Percentiles rank a stretch among this genome's conserved stretches.
These are phyloP conservation scores for Umbelopsis sp. DNA, from an alignment of 192 early-diverging fungal species.

Conservation along the genomic window DNA sequence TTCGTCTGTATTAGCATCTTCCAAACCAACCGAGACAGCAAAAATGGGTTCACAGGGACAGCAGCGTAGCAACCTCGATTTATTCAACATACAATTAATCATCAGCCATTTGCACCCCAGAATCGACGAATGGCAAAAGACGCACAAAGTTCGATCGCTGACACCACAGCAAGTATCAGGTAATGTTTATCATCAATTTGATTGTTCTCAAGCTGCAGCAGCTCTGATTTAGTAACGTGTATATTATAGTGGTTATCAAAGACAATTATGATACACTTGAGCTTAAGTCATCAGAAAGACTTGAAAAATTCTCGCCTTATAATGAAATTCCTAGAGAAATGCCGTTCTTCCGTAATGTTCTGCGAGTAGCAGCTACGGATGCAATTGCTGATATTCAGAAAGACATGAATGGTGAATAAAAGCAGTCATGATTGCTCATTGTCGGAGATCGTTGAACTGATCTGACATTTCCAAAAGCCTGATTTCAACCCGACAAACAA, in stretches of 20 bases:
- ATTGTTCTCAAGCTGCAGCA: not conserved
- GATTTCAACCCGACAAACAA: not conserved
- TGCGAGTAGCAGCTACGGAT: slow-evolving; percentile 33
- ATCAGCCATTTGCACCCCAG: slow-evolving; percentile 37
- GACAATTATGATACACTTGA: slow-evolving; percentile 34
- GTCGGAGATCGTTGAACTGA: slow-evolving; percentile 16
- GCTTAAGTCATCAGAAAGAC: slow-evolving; percentile 22
- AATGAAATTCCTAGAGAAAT: slow-evolving; percentile 39
- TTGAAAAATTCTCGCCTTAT: slow-evolving; percentile 21
- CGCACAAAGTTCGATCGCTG: slow-evolving; percentile 25
- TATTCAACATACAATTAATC: slow-evolving; percentile 33
- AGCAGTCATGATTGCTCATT: slow-evolving; percentile 17
- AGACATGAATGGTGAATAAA: not conserved
- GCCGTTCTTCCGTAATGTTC: slow-evolving; percentile 36
- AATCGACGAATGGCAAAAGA: slow-evolving; percentile 35
- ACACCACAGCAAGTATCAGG: slow-evolving; percentile 37
- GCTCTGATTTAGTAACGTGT: not conserved
- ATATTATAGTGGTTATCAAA: slow-evolving; percentile 30
- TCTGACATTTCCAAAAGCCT: not conserved
- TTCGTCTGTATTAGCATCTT: not conserved
- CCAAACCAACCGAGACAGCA: not conserved
- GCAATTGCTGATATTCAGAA: not conserved
- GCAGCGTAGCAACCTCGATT: not conserved
- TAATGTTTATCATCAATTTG: not conserved
- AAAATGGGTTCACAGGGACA: not conserved